A percentile compares a stretch with the other conserved stretches of the same genome.
phyloP scores from a whole-genome alignment of 2,329 filamentous ascomycete genomes.

The Emmonsiellopsis sp. region DNA sequence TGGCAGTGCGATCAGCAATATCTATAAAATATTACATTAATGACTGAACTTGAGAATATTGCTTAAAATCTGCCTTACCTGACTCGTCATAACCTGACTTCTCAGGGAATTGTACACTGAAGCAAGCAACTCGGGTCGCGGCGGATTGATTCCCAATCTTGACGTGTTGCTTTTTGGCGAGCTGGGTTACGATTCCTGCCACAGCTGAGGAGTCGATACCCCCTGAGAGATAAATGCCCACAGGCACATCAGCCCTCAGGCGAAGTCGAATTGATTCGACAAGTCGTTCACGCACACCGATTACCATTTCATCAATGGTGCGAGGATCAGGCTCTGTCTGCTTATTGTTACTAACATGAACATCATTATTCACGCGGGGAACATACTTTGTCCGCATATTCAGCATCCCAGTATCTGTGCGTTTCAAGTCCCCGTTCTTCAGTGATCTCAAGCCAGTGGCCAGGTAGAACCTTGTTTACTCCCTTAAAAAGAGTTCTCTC shows the following conservation, averaged over 20 bases:
- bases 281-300: conserved; percentile 41
- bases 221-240: conserved; percentile 49
- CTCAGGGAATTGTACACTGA: conserved; percentile 46
- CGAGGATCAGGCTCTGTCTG: conserved; percentile 28
- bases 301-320: conserved; percentile 43
- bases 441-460: conserved; percentile 1
- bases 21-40: conserved; percentile 12
- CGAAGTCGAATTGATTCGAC: conserved; percentile 46
- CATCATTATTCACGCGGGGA: neutral
- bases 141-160: conserved; percentile 38
- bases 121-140: conserved; percentile 33
- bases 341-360: neutral
- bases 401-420: conserved; percentile 45
- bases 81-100: conserved; percentile 44
- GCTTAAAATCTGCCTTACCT: conserved; percentile 15
- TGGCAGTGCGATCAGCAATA: conserved; percentile 40
- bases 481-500: conserved; percentile 43
- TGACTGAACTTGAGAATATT: neutral
- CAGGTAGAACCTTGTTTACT: conserved; percentile 29
- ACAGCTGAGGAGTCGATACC: conserved; percentile 51
- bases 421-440: conserved; percentile 16
- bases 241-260: conserved; percentile 48
- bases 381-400: conserved; percentile 44
- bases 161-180: conserved; percentile 40
- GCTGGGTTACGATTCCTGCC: conserved; percentile 47